Percentiles rank a stretch among this genome's conserved stretches.
Conservation (phyloP, 1,139 yeast species). For the Petasospora rhodanensis region DNA sequence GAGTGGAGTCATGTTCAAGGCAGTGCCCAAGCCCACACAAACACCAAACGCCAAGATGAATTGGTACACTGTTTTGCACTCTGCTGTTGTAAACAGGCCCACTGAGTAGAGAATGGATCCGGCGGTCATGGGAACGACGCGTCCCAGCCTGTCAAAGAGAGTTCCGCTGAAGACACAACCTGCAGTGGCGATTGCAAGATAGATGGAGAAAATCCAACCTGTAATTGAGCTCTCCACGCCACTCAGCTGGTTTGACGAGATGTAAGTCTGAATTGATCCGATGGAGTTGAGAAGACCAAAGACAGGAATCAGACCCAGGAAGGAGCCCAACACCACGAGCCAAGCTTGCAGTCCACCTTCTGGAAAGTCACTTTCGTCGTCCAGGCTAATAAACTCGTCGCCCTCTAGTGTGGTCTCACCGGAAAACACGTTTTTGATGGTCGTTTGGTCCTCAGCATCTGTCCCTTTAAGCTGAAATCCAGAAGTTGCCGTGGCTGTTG, state of each 20-base stretch:
- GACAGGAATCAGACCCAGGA: slow-evolving; percentile 56
- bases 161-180: slow-evolving; percentile 58
- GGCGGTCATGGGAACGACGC: slow-evolving; percentile 37
- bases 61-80: slow-evolving; percentile 45
- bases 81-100: slow-evolving; percentile 50
- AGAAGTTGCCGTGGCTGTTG: slow-evolving; percentile 5
- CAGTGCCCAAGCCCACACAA: slow-evolving; percentile 51
- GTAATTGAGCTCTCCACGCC: slow-evolving; percentile 45
- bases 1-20: slow-evolving; percentile 52
- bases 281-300: slow-evolving; percentile 65
- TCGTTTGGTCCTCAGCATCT: slow-evolving; percentile 1
- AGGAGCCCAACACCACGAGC: slow-evolving; percentile 44
- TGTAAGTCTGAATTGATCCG: slow-evolving; percentile 68
- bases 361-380: slow-evolving; percentile 23
- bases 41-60: slow-evolving; percentile 52
- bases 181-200: slow-evolving; percentile 52
- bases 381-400: slow-evolving; percentile 26
- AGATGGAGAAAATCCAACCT: slow-evolving; percentile 71
- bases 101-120: slow-evolving; percentile 42
- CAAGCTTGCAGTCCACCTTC: slow-evolving; percentile 23
- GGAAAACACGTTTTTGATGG: slow-evolving; percentile 9
- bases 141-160: slow-evolving; percentile 46
- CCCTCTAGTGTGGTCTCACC: slow-evolving; percentile 4
- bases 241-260: slow-evolving; percentile 53
- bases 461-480: slow-evolving; percentile 10